A percentile compares a stretch with the other conserved stretches of the same genome.
phyloP scores from a whole-genome alignment of 371 early-diverging fungal species.

The Actinomortierella wolfii region DNA sequence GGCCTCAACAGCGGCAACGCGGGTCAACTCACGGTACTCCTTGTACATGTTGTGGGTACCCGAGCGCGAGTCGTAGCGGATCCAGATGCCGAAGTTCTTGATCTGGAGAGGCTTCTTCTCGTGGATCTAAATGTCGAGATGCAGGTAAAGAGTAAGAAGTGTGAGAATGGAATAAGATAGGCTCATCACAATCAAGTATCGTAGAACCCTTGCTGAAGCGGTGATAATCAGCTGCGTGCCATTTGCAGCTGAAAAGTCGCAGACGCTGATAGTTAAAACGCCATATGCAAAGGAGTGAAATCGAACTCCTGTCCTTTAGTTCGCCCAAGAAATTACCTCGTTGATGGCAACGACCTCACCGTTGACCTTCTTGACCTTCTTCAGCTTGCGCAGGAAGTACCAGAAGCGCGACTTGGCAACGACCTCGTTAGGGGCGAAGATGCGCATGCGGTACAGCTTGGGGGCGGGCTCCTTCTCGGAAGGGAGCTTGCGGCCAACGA shows the following conservation, averaged over 20 bases:
- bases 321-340: slow-evolving; percentile 61
- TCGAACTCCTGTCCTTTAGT: too few relatives aligned
- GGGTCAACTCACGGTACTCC: slow-evolving; percentile 99
- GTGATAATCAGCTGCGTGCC: neutral
- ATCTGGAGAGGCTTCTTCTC: slow-evolving; percentile 94
- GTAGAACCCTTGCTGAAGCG: slow-evolving; percentile 1
- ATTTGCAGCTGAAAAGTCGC: too few relatives aligned
- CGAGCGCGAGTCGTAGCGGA: slow-evolving; percentile 99
- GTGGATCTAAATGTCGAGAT: slow-evolving; percentile 86
- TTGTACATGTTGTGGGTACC: slow-evolving; percentile 99
- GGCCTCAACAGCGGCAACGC: slow-evolving; percentile 92
- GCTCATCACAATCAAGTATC: neutral
- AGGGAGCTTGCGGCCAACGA: slow-evolving; percentile 95
- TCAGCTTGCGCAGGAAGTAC: slow-evolving; percentile 98
- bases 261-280: too few relatives aligned
- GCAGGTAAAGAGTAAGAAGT: too few relatives aligned
- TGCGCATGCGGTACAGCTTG: slow-evolving; percentile 97
- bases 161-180: too few relatives aligned
- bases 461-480: slow-evolving; percentile 93
- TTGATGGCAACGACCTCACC: slow-evolving; percentile 98
- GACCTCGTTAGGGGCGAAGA: slow-evolving; percentile 99
- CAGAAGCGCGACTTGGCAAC: slow-evolving; percentile 99
- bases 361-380: slow-evolving; percentile 98
- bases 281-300: too few relatives aligned
- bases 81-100: slow-evolving; percentile 99